Base-by-base conservation (phyloP, 805 yeast species). In the Pichia kluyveri region DNA sequence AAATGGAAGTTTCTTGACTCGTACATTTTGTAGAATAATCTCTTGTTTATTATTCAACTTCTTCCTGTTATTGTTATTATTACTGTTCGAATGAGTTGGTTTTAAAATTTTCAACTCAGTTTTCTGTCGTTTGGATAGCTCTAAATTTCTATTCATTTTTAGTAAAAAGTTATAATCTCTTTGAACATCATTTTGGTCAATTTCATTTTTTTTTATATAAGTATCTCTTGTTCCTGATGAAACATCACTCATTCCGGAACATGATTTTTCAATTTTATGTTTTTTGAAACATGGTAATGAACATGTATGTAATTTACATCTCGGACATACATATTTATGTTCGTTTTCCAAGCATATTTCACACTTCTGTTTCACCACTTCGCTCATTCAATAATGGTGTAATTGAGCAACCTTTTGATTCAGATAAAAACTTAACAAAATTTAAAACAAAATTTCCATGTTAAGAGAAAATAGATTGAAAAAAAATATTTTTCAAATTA, bases 111-210 rank as follows among this genome's bases (percentile, higher is more conserved):
- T 44, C 9, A 39, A 34, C 11, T 44, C 48, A 1, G 32, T 14
- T 15, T 39, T 45, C 30, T 45, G 42, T 8, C 45, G 38, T 30
- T 47, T 47, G 15, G 46, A n/a, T 12, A 37, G 41, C 12, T 45
- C 51, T 39, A 19, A 45, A 23, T 30, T 75, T 63, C 49, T 23
- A 72, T 71, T 54, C 70, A 75, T 56, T 65, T 72, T 42, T 75
- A 76, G 49, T 68, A 90, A 65, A 58, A 86, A 86, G 59, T 86
- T 83, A 62, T 88, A 90, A 61, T 90, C 97, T 51, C 97, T 66
- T 59, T 89, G 88, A 8, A 89, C 76, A 42, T 80, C 77, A 6
- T 63, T 55, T 9, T 66, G 64, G 27, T 67, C 66, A 8, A 88
- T 63, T 3, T 72, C 72, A 5, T 63, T 62, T 45, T 75, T 70